Evolutionary conservation across 495 filamentous ascomycete genomes (phyloP), one percentile per base, ranked within the genome.

Genomic region (Aspergillus bertholletiae): DNA sequence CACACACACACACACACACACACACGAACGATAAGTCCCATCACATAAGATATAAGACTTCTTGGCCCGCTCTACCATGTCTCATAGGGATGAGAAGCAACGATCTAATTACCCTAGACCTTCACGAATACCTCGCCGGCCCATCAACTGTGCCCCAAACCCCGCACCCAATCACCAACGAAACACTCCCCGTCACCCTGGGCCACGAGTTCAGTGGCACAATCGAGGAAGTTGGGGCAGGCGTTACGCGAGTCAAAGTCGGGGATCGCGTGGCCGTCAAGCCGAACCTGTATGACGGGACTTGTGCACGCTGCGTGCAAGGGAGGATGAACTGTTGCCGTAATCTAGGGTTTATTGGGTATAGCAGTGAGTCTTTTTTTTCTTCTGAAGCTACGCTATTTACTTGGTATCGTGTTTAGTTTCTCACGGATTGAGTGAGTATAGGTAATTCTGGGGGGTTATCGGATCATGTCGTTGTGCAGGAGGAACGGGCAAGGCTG

Each of bases 141-240:
- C 28, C 46, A 23, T 82, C 65, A n/a, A 63, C 80, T n/a, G 74
- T 79, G n/a, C 84, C 83, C 6, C 72, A 68, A 68, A 63, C 12
- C 22, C 83, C 82, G 1, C 84, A 88, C 63, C 77, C 79, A 0
- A 71, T 86, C 32, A 86, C 84, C 6, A 74, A 77, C 24, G 78
- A 77, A 49, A 70, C 71, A 28, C 70, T 81, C 11, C 84, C 84
- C 4, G 61, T 84, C 7, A 82, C 79, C 0, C 70, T 86, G 26
- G 85, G 85, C 18, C 84, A 87, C 57, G 84, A 86, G 53, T 84
- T 87, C 64, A 78, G 73, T 37, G 84, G 83, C 6, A 73, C 68
- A 0, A 69, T 87, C 17, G 75, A 84, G 47, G 84, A 86, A 58
- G 65, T 85, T 5, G 84, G 84, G 12, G 62, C 68, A 2, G 79